A percentile compares a stretch with the other conserved stretches of the same genome.
Evolutionary conservation across 306 rosid species (phyloP).

Genomic region (Parietaria judaica): DNA sequence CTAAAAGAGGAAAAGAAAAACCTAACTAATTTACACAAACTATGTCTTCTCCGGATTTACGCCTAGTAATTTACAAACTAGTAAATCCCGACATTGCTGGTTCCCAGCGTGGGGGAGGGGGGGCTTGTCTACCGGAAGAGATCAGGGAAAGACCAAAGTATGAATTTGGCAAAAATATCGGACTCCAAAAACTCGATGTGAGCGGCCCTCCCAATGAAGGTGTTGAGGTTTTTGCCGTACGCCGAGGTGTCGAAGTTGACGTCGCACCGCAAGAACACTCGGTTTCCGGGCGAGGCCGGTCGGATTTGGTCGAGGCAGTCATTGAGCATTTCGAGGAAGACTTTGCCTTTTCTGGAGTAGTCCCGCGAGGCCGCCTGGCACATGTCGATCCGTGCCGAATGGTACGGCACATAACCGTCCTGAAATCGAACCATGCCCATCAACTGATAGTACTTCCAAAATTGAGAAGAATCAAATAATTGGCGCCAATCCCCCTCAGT

Average conservation of each 20-base stretch:
- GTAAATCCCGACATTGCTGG: conserved; percentile 6
- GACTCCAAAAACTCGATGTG: conserved; percentile 88
- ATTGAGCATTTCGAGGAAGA: conserved; percentile 73
- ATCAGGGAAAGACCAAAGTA: conserved; percentile 92
- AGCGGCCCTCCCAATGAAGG: conserved; percentile 82
- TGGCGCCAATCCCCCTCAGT: too few species aligned
- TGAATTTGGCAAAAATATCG: conserved; percentile 64
- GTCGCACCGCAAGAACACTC: conserved; percentile 87
- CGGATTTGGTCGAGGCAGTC: conserved; percentile 83
- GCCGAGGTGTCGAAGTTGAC: conserved; percentile 71
- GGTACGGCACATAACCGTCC: conserved; percentile 97
- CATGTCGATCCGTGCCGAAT: conserved; percentile 86
- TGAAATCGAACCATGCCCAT: conserved; percentile 17
- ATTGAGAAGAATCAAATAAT: too few species aligned
- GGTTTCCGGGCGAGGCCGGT: conserved; percentile 36
- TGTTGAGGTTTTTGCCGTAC: conserved; percentile 81
- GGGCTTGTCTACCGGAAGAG: conserved; percentile 38
- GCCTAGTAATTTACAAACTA: conserved; percentile 21
- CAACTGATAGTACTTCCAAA: too few species aligned
- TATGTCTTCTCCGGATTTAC: conserved; percentile 4
- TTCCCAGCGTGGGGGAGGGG: conserved; percentile 1
- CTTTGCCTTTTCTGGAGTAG: conserved; percentile 56
- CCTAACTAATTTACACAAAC: conserved; percentile 33
- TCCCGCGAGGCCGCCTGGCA: conserved; percentile 82
- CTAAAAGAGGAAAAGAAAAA: conserved; percentile 7